Percentiles rank a stretch among this genome's conserved stretches.
phyloP scores from a whole-genome alignment of 495 filamentous ascomycete genomes.

The Thozetella sp. region DNA sequence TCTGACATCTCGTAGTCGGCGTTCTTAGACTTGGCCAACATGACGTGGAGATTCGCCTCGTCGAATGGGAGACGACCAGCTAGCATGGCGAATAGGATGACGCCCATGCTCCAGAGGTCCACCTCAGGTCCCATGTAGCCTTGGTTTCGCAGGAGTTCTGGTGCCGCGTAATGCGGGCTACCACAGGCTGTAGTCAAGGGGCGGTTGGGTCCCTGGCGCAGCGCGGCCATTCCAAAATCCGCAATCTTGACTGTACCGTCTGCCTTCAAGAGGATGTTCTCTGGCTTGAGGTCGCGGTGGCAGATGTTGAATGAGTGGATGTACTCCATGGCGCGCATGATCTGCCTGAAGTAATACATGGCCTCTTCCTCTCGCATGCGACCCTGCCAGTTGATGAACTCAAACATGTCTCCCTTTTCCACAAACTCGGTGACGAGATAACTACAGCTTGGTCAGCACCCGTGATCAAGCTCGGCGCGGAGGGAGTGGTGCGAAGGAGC shows the following conservation, averaged over 20 bases:
- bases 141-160: conserved; percentile 75
- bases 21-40: conserved; percentile 67
- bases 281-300: conserved; percentile 94
- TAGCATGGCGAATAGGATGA: conserved; percentile 85
- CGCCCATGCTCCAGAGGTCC: conserved; percentile 94
- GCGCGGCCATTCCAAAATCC: conserved; percentile 96
- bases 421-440: conserved; percentile 98
- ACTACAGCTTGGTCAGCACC: conserved; percentile 52
- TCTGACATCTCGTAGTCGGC: conserved; percentile 74
- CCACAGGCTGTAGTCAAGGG: conserved; percentile 87
- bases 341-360: conserved; percentile 85
- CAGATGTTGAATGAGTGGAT: conserved; percentile 93
- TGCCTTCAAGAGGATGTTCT: conserved; percentile 87
- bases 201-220: conserved; percentile 74
- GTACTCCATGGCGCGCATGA: conserved; percentile 88
- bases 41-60: conserved; percentile 55
- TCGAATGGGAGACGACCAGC: conserved; percentile 83
- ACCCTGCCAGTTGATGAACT: conserved; percentile 70
- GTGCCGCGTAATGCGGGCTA: conserved; percentile 94
- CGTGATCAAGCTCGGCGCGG: conserved; percentile 5
- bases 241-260: conserved; percentile 82
- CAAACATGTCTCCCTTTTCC: conserved; percentile 87
- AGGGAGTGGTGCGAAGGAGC: background rate
- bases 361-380: conserved; percentile 76
- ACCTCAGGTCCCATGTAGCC: conserved; percentile 80